Evolutionary conservation across 192 early-diverging fungal species (phyloP), one percentile per base, ranked within the genome.

Genomic region (Cladochytrium replicatum): DNA sequence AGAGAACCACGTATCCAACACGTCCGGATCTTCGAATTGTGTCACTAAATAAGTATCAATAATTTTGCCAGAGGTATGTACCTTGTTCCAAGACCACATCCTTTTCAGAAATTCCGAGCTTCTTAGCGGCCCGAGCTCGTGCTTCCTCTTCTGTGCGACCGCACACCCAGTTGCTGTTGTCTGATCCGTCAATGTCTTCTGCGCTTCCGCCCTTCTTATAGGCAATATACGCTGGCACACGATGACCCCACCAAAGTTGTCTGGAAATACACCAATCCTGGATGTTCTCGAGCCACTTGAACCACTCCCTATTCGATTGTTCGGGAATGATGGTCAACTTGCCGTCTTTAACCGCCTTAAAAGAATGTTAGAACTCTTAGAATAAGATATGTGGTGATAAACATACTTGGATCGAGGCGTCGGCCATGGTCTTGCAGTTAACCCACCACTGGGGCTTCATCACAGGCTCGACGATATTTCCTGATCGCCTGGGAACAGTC

Each of bases 381-480:
- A 6, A 43, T 43, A 7, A 43, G 15, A 7, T 13, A 7, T 22
- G 13, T 15, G 6, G 41, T 15, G 41, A 43, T 43, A 17, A 23
- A 11, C 7, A 46, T 27, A 48, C 71, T 7, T 78, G 52, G 48
- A 86, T 73, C 11, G 96, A 93, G 1, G 82, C 78, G 8, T 62
- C 60, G 8, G 93, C 91, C 78, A 99, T 89, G 28, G 67, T 77
- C 59, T 87, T 74, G 74, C 87, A 91, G 71, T 78, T 80, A 26
- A 97, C 86, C 88, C 92, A 99, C 96, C 96, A 99, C 66, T 99
- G 96, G 30, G 96, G 96, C 75, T 95, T 99, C 81, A 99, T 82
- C 46, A 95, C 63, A 5, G 93, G 93, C 67, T 99, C 96, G 29
- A 97, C 95, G 44, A 99, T 71, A 66, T 99, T 95, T 30, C 81